Base-by-base conservation (phyloP, 1,284 basidiomycete genomes). In the Cystobasidium slooffiae region DNA sequence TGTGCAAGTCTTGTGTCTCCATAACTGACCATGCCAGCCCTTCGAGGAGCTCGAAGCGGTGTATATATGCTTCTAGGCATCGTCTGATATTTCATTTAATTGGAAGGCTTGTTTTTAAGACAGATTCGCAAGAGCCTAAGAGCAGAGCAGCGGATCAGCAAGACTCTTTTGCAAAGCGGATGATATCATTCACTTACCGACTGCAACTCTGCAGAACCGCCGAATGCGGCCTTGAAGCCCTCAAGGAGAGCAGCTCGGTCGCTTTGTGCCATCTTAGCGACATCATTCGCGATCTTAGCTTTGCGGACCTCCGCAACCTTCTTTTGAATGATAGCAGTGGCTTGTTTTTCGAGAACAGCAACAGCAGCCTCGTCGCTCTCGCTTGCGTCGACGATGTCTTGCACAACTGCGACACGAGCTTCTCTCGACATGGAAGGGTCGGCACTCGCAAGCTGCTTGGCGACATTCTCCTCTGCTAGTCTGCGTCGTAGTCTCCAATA, bases 401-500 rank as follows among this genome's bases (percentile, higher is more conserved):
- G 74, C 67, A 83, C 68, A 41, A 77, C 76, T 46, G 75, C 79
- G 47, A 79, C 58, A 22, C 79, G 75, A 43, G 79, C 79, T 55
- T 74, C 68, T 44, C 79, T 79, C 58, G 78, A 79, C 72, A 83
- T 78, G 41, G 77, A 41, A 24, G 81, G 77, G 78, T 83, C 78
- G 55, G 82, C 83, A 37, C 68, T 77, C 2, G 75, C 78, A 49
- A 83, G 75, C 37, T 76, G 72, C 64, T 75, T 74, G 74, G 80
- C 37, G 65, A 77, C 77, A 9, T 64, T 80, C 76, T 84, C 82
- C 78, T 85, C 84, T 76, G 81, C 82, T 65, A 87, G 79, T 77
- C 86, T 84, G 64, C 86, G 81, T 74, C 94, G 90, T 62, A 95
- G 86, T 69, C 93, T 90, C 94, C 93, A 96, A 86, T 97, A 99